Conservation (phyloP, 2,329 filamentous ascomycete genomes). For the Furcasterigmium furcatum region DNA sequence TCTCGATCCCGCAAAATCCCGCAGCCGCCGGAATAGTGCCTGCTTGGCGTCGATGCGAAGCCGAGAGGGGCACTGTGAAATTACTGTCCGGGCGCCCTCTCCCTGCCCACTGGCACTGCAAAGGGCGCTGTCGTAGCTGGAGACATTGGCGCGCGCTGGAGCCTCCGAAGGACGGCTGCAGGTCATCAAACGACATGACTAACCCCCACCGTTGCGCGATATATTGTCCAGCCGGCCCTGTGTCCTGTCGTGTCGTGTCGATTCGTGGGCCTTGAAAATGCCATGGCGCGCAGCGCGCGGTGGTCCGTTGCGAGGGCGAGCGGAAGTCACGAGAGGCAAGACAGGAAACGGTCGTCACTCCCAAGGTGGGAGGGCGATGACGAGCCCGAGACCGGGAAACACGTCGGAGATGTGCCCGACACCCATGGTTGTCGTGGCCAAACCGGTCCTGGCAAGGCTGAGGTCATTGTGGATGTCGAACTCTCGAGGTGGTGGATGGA, state of each 20-base stretch:
- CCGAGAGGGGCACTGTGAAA: conserved; percentile 1
- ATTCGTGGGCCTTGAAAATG: too few species aligned
- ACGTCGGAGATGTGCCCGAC: too few species aligned
- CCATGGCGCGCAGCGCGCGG: too few species aligned
- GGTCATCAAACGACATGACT: not conserved
- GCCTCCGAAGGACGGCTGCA: not conserved
- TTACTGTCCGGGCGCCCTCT: not conserved
- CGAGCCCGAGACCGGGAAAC: too few species aligned
- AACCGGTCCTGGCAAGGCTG: not conserved
- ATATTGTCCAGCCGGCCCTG: not conserved
- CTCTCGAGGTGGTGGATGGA: not conserved
- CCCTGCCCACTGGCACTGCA: not conserved
- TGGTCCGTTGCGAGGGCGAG: not conserved
- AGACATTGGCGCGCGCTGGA: not conserved
- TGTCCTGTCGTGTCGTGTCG: too few species aligned
- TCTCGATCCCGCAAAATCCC: conserved; percentile 3
- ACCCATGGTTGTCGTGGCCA: too few species aligned
- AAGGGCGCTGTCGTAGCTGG: not conserved
- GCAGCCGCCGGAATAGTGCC: not conserved
- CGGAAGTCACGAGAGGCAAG: not conserved
- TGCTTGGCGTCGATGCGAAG: not conserved
- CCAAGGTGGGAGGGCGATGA: too few species aligned
- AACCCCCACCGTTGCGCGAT: too few species aligned
- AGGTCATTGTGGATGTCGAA: not conserved
- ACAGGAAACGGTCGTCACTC: too few species aligned